Evolutionary conservation across 2,329 filamentous ascomycete genomes (phyloP), one percentile per base, ranked within the genome.

Genomic region (Claviceps spartinae): DNA sequence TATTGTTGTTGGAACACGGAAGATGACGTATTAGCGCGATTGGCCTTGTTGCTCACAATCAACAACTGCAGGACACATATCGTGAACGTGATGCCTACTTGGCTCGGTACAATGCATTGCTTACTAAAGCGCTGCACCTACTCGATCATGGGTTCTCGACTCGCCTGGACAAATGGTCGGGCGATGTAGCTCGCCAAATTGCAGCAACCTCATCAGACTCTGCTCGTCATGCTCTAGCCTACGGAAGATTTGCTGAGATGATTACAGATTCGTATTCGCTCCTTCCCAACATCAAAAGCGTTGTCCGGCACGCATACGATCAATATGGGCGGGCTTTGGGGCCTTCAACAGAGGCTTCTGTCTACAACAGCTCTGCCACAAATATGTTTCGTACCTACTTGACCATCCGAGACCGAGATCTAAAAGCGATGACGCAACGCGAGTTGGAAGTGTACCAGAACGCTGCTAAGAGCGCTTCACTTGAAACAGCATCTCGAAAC

Each of bases 71-170:
- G 85, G 79, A 86, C 8, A 81, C 81, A 7, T 95, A 96, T 64
- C 86, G 87, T 56, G 91, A 97, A 66, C 84, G 90, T 2, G 84
- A 89, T 56, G 82, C 85, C 2, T 97, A 96, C 65, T 79, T 90
- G 44, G 88, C 91, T 6, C 81, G 89, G 54, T 97, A 97, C 65
- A 82, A 87, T 54, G 76, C 93, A 0, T 76, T 96, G 13, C 77
- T 97, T 14, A 80, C 79, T 30, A 82, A 82, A 58, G 77, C 80
- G 0, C 69, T 84, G 9, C 79, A 82, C 59, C 67, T 83, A 13
- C 70, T 83, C 5, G 79, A 81, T 55, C 74, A 79, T 26, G 77
- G 73, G 26, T 78, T 79, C 61, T 75, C 69, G 8, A 70, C 65
- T 26, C 73, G 72, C 9, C 65, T 79, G 24, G 75, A 80, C 51